Evolutionary conservation across 2,329 filamentous ascomycete species (phyloP).

Genomic region (Fusarium poae): DNA sequence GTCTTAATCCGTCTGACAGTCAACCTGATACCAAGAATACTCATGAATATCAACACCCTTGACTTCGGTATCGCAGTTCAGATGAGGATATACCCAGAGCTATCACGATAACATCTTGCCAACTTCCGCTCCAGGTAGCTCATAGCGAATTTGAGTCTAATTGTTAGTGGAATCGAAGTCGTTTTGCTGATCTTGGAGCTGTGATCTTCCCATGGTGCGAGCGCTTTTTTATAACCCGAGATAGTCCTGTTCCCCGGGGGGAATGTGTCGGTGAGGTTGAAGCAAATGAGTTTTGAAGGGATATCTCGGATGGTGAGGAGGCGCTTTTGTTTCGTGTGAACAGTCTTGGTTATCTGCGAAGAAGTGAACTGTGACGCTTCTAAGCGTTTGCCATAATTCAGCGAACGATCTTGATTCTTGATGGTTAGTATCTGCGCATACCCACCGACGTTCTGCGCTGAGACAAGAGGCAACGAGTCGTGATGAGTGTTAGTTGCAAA

Average conservation of each 20-base stretch:
- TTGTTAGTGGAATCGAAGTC: neutral
- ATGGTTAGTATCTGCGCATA: neutral
- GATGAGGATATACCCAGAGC: neutral
- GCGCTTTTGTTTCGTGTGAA: neutral
- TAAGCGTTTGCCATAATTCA: accelerated
- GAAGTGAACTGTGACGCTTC: neutral
- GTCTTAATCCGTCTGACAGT: neutral
- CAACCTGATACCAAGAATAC: neutral
- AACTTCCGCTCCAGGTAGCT: neutral
- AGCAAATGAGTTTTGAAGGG: neutral
- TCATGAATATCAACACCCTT: neutral
- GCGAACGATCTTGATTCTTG: neutral
- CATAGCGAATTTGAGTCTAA: neutral
- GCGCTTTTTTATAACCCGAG: neutral
- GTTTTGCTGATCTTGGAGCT: neutral
- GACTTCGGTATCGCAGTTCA: neutral
- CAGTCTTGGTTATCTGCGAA: neutral
- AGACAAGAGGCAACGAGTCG: neutral
- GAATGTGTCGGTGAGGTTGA: neutral
- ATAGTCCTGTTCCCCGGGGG: neutral
- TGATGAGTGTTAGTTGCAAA: neutral
- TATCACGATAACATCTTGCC: neutral
- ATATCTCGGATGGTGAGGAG: neutral
- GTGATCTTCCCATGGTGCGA: neutral
- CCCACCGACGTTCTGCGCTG: neutral